Conservation (phyloP, 805 yeast species). For the Yamadazyma insecticola region DNA sequence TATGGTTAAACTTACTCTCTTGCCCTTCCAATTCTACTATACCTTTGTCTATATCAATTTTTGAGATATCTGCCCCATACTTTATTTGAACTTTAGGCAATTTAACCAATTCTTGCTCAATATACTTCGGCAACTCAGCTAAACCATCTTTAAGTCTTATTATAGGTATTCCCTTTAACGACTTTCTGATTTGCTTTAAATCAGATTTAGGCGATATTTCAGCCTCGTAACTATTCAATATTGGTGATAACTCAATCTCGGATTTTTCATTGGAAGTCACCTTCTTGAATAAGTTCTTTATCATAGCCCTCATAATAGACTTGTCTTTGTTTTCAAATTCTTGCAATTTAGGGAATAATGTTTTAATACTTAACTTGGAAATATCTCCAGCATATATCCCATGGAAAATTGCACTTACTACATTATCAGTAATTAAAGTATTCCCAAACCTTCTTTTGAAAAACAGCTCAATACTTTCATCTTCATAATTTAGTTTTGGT, state of each 20-base stretch:
- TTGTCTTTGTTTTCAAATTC: conserved; percentile 58
- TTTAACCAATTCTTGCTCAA: conserved; percentile 33
- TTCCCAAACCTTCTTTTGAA: conserved; percentile 65
- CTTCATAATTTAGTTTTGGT: conserved; percentile 24
- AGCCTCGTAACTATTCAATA: conserved; percentile 34
- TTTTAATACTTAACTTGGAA: conserved; percentile 55
- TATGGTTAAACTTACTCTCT: conserved; percentile 42
- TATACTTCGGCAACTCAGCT: conserved; percentile 43
- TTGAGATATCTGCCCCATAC: conserved; percentile 20
- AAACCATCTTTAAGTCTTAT: conserved; percentile 55
- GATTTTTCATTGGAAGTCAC: conserved; percentile 4
- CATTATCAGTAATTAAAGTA: conserved; percentile 44
- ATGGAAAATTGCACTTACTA: conserved; percentile 77
- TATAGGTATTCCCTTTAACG: conserved; percentile 57
- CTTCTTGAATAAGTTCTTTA: conserved; percentile 27
- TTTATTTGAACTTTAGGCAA: conserved; percentile 39
- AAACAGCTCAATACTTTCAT: conserved; percentile 71
- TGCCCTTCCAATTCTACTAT: conserved; percentile 10
- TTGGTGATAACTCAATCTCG: conserved; percentile 3
- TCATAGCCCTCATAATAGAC: conserved; percentile 46
- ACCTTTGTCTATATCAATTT: conserved; percentile 15
- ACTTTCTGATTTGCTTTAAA: conserved; percentile 28
- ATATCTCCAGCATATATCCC: conserved; percentile 86
- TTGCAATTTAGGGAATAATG: conserved; percentile 53
- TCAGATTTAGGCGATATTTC: conserved; percentile 37